Evolutionary conservation across 2,329 filamentous ascomycete genomes (phyloP), one percentile per base, ranked within the genome.

Genomic region (Colletotrichum trifolii): DNA sequence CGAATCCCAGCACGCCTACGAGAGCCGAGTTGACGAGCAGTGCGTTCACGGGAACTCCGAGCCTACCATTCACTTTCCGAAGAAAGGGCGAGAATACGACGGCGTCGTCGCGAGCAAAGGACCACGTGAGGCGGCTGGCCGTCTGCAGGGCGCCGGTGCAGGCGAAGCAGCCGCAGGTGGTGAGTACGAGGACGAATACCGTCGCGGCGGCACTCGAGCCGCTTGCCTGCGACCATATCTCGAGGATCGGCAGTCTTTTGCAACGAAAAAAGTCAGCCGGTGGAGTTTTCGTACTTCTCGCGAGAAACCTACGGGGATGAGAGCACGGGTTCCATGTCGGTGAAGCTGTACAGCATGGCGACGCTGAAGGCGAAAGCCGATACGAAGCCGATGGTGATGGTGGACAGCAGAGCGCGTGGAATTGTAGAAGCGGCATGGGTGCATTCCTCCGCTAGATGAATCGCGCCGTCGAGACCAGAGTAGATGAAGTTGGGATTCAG

Each of bases 361-460:
- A 74, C 62, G n/a, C 72, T 53, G 69, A 76, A 74, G 49, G 73
- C 35, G 46, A 76, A 70, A 49, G 70, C 71, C 2, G 75, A 76
- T 34, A 74, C 54, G 38, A 78, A 77, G 2, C 76, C 76, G 13
- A 78, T 72, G 1, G 69, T 60, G 0, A 79, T 68, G 0, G 74
- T 75, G 1, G 71, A 70, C 38, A 77, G 56, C 11, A 79, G 68
- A 5, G 76, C 76, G 43, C 69, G 69, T 0, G 77, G 77, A 3
- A 78, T 73, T 3, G 71, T 70, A 1, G 60, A 70, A 8, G 70
- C 71, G 4, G 77, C 70, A 49, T 73, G 64, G 0, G 69, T 73
- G 34, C 74, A 74, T 49, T 79, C 78, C 64, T 80, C 78, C 1
- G 76, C 76, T 43, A 80, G 68, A 67, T 79, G 77, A 12, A 78